These are phyloP conservation scores for Carex myosuroides DNA, from an alignment of 176 grass and related monocot genomes.

Conservation along the genomic window DNA sequence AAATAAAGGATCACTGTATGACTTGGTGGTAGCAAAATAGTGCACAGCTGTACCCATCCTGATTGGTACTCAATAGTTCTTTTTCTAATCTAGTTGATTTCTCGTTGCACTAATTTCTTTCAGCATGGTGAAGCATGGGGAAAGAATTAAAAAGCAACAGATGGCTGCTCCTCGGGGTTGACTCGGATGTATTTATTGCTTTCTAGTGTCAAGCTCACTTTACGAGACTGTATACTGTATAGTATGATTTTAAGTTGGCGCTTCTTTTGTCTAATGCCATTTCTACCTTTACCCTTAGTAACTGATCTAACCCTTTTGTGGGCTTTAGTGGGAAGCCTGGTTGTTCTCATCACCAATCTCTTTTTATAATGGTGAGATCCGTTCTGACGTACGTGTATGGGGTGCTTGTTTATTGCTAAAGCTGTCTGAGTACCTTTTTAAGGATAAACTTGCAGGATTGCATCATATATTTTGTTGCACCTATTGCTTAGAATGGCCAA, in stretches of 20 bases:
- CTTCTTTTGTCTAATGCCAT: not conserved
- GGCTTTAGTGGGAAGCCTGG: not conserved
- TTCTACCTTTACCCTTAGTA: not conserved
- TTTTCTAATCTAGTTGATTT: not conserved
- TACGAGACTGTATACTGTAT: not conserved
- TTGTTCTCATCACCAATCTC: not conserved
- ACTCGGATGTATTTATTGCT: not conserved
- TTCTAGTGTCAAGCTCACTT: not conserved
- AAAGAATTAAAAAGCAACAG: constrained; percentile 86
- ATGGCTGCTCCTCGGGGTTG: constrained; percentile 78
- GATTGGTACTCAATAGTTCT: not conserved
- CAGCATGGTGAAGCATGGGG: constrained; percentile 82
- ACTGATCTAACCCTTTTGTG: not conserved
- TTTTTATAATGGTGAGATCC: not conserved
- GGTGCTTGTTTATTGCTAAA: not conserved
- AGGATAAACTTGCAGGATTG: not conserved
- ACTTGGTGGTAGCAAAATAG: not conserved
- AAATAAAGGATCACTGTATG: not conserved
- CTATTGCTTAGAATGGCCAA: not conserved
- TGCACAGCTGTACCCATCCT: not conserved
- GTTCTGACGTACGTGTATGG: not conserved
- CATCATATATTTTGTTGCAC: not conserved
- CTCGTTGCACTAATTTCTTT: constrained; percentile 1
- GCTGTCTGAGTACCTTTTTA: too few species aligned
- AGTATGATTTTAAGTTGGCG: not conserved